These are phyloP conservation scores for Pascua guehoae DNA, from an alignment of 1,284 basidiomycete species.

Conservation along the genomic window DNA sequence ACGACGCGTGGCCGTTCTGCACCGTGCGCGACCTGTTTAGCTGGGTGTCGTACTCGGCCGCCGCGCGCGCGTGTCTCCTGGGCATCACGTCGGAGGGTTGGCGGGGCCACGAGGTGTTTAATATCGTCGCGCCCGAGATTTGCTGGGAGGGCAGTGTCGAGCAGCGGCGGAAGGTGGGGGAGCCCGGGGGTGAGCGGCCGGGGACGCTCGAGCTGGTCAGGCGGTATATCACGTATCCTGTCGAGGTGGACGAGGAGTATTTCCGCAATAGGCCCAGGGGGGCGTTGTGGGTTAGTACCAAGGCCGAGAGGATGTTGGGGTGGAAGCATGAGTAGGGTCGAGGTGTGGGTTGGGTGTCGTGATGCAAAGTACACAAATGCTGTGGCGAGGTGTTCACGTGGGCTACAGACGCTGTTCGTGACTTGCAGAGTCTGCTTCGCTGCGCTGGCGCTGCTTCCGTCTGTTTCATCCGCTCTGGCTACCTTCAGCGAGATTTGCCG, in stretches of 20 bases:
- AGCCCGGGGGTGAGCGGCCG: slow-evolving; percentile 16
- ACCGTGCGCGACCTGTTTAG: slow-evolving; percentile 36
- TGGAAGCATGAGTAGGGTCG: slow-evolving; percentile 38
- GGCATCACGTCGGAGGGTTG: slow-evolving; percentile 27
- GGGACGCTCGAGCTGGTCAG: slow-evolving; percentile 23
- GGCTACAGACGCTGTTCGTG: too few species aligned
- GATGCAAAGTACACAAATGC: too few species aligned
- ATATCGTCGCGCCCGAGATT: slow-evolving; percentile 37
- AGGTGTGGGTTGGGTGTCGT: too few species aligned
- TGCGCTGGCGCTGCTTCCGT: too few species aligned
- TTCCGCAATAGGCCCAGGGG: slow-evolving; percentile 18
- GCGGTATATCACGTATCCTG: slow-evolving; percentile 12
- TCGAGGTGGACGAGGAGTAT: slow-evolving; percentile 27
- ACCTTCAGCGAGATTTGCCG: too few species aligned
- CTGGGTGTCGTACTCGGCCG: slow-evolving; percentile 35
- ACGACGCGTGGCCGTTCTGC: slow-evolving; percentile 7
- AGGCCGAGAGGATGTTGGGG: slow-evolving; percentile 45
- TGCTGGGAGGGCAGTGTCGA: slow-evolving; percentile 24
- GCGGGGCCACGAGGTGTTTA: slow-evolving; percentile 47
- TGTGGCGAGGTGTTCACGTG: too few species aligned
- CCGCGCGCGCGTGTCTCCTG: slow-evolving; percentile 38
- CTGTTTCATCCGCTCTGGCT: too few species aligned
- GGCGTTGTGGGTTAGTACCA: slow-evolving; percentile 38
- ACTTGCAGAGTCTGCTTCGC: too few species aligned
- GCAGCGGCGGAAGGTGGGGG: slow-evolving; percentile 7